Percentiles rank a stretch among this genome's conserved stretches.
Conservation (phyloP, 2,329 filamentous ascomycete species). For the Fusarium papillatum region DNA sequence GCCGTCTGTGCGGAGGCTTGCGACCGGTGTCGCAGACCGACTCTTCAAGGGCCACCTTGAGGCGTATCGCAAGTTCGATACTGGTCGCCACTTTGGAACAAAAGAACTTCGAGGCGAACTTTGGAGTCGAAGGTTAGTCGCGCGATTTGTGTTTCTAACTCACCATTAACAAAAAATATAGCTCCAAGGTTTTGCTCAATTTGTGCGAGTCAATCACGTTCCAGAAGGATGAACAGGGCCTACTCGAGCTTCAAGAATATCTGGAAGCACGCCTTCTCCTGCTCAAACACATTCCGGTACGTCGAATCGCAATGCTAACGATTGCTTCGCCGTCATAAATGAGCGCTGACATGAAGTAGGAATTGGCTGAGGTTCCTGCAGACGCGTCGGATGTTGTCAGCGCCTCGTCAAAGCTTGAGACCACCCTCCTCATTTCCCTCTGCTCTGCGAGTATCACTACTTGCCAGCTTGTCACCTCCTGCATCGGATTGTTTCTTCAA, state of each 20-base stretch:
- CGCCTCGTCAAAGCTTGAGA: conserved; percentile 70
- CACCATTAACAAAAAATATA: conserved; percentile 25
- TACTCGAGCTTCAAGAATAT: conserved; percentile 67
- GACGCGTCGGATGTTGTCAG: conserved; percentile 68
- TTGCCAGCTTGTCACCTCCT: conserved; percentile 74
- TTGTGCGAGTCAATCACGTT: conserved; percentile 64
- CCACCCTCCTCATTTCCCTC: conserved; percentile 72
- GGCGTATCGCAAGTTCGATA: conserved; percentile 44
- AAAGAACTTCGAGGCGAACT: conserved; percentile 55
- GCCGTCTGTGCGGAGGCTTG: conserved; percentile 61
- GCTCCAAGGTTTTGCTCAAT: conserved; percentile 56
- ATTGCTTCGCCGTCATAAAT: neutral
- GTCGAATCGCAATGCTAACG: conserved; percentile 26
- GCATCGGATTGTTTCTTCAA: conserved; percentile 73
- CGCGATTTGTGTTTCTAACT: neutral
- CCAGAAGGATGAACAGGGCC: conserved; percentile 57
- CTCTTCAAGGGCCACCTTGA: conserved; percentile 56
- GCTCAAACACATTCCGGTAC: conserved; percentile 63
- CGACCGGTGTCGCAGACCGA: conserved; percentile 60
- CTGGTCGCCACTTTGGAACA: conserved; percentile 41
- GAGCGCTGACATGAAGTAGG: conserved; percentile 53
- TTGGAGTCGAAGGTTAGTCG: conserved; percentile 66
- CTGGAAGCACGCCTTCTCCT: conserved; percentile 68
- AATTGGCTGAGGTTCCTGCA: conserved; percentile 65
- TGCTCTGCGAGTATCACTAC: conserved; percentile 76